Evolutionary conservation across 306 rosid genomes (phyloP), one percentile per base, ranked within the genome.

Genomic region (Sicyos baderoa): DNA sequence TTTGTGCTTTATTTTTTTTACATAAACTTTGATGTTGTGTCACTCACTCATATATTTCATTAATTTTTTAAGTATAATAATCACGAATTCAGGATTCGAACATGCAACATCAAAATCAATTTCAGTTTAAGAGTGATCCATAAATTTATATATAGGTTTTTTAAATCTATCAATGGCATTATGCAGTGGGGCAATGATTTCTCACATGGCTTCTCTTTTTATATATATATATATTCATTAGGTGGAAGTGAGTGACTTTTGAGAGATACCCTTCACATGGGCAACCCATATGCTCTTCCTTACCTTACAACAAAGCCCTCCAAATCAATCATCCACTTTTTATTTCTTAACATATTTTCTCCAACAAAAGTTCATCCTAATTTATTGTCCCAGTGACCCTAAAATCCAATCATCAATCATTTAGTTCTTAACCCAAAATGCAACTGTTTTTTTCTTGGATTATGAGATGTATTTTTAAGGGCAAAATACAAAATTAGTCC

Each of bases 121-220:
- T 25, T 29, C 35, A 29, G 4, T 29, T 29, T 29, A 29, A 29
- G 8, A 35, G 27, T 25, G 42, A 18, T 15, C 48, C 8, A 60
- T 60, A 60, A 60, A 60, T 0, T 62, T 62, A 1, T n/a, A 35
- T 12, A 16, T 16, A 14, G 3, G 1, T 27, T 25, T 19, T 21
- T 54, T 55, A 9, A 11, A 4, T 55, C 8, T 4, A 5, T 1
- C 47, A 32, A 18, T 63, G 51, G 54, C 10, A 12, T 19, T 50
- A 21, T 65, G 57, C 9, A 68, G 54, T 40, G 60, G 72, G 82
- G 79, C 87, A 81, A 81, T 87, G 81, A 83, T 75, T 85, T 81
- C 21, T 79, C 90, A 89, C 91, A 85, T 86, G 95, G 88, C 52
- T 22, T 32, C 77, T 76, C 77, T 77, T 85, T 80, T 80, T 65